Percentiles rank a stretch among this genome's conserved stretches.
phyloP scores from a whole-genome alignment of 768 basidiomycete species.

The Leccinum imitatum region DNA sequence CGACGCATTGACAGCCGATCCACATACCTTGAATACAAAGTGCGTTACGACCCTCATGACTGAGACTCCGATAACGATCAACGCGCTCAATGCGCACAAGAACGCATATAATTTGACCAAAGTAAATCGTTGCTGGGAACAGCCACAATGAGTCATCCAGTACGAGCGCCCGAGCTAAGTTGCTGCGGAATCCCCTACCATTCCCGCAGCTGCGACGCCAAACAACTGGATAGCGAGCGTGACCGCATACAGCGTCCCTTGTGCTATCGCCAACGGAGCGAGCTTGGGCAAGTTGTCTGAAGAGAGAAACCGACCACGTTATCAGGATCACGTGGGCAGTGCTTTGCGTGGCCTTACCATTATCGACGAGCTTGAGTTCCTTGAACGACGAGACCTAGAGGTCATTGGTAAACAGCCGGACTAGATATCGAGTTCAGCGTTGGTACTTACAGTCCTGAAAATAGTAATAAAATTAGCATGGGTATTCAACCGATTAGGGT shows the following conservation, averaged over 20 bases:
- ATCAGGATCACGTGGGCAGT: background rate
- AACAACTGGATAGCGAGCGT: constrained; percentile 52
- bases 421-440: background rate
- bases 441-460: constrained; percentile 25
- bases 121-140: constrained; percentile 49
- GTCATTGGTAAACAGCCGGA: constrained; percentile 2
- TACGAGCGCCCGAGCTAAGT: background rate
- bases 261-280: constrained; percentile 53
- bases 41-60: constrained; percentile 61
- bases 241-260: constrained; percentile 57
- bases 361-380: constrained; percentile 46
- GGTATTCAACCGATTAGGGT: background rate
- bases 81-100: constrained; percentile 44
- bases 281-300: constrained; percentile 46
- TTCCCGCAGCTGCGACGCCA: constrained; percentile 50
- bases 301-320: background rate
- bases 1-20: background rate
- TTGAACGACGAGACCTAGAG: constrained; percentile 62
- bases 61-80: constrained; percentile 51
- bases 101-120: constrained; percentile 59
- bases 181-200: constrained; percentile 40
- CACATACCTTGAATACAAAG: constrained; percentile 62
- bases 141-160: background rate
- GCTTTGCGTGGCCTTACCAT: constrained; percentile 38
- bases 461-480: background rate